Percentiles rank a stretch among this genome's conserved stretches.
Conservation (phyloP, 2,329 filamentous ascomycete genomes). For the Pseudomassariella vexata region DNA sequence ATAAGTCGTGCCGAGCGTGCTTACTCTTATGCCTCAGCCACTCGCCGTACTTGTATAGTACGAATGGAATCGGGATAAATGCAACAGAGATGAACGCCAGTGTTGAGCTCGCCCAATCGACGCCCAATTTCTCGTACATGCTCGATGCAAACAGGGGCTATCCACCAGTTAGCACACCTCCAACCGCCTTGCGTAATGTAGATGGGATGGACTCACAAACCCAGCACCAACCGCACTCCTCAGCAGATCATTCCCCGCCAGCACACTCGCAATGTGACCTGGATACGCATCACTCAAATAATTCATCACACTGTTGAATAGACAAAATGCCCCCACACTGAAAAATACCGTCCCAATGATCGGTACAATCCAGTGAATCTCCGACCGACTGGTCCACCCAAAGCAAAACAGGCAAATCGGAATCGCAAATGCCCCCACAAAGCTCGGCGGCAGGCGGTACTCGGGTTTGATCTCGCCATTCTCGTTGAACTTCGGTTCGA, state of each 20-base stretch:
- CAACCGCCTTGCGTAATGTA: neutral
- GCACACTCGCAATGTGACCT: slow-evolving; percentile 14
- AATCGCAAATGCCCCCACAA: slow-evolving; percentile 50
- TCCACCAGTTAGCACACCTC: neutral
- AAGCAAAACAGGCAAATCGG: slow-evolving; percentile 52
- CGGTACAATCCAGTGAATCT: slow-evolving; percentile 51
- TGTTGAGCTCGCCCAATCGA: slow-evolving; percentile 16
- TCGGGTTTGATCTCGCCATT: slow-evolving; percentile 58
- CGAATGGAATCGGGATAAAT: slow-evolving; percentile 17
- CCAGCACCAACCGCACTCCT: slow-evolving; percentile 14
- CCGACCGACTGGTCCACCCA: slow-evolving; percentile 46
- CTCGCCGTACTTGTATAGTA: slow-evolving; percentile 14
- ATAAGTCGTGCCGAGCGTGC: slow-evolving; percentile 16
- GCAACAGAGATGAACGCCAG: slow-evolving; percentile 15
- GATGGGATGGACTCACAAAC: slow-evolving; percentile 10
- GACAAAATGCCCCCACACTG: slow-evolving; percentile 14
- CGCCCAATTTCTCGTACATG: slow-evolving; percentile 15
- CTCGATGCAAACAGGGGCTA: slow-evolving; percentile 14
- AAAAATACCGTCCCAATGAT: slow-evolving; percentile 46
- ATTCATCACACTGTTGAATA: slow-evolving; percentile 19
- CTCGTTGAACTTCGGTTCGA: slow-evolving; percentile 53
- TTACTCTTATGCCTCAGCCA: slow-evolving; percentile 16
- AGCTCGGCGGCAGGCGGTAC: slow-evolving; percentile 55
- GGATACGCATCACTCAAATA: slow-evolving; percentile 18
- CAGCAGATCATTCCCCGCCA: slow-evolving; percentile 17